Base-by-base conservation (phyloP, 1,139 yeast species). In the Cylindricascospora bacillispora region DNA sequence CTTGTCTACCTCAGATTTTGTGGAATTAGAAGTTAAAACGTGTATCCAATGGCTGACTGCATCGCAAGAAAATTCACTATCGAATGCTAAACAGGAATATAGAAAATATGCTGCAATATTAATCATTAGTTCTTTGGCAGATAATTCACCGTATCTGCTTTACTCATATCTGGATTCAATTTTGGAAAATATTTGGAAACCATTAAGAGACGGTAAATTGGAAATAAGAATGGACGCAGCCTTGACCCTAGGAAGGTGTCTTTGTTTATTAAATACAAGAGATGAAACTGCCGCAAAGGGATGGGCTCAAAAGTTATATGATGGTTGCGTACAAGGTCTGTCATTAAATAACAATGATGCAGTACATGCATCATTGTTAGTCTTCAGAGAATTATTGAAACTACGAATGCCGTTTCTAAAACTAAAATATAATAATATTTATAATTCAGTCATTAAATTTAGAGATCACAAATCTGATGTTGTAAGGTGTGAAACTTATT, bases 71-170 rank as follows among this genome's bases (percentile, higher is more conserved):
- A 49, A 42, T 27, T 44, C 49, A 4, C 44, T 51, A 12, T 45
- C 54, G 2, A 74, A 71, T 29, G 86, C 78, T 42, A 76, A 82
- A 42, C 86, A 79, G 47, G 95, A 83, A 44, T 70, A 70, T 32
- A 69, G 93, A 45, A 70, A 93, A 39, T 95, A 85, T 53, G 95
- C 95, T 0, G 94, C 97, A 1, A 77, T 89, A 13, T 62, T 89
- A 33, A 77, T 85, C 34, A 70, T 89, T 27, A 71, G 79, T 10
- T 80, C 95, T 1, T 66, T 89, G 39, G 94, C 95, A 0, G 73
- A 73, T 34, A 81, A 83, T 48, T 80, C 93, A 3, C 95, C 97
- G 2, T 81, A 93, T 9, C 62, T 85, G 30, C 61, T 89, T 31
- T 80, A 79, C 49, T 71, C 77, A 14, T 82, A 80, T 51, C 78